These are phyloP conservation scores for Emericellopsis atlantica DNA, from an alignment of 2,329 filamentous ascomycete genomes.

Conservation along the genomic window DNA sequence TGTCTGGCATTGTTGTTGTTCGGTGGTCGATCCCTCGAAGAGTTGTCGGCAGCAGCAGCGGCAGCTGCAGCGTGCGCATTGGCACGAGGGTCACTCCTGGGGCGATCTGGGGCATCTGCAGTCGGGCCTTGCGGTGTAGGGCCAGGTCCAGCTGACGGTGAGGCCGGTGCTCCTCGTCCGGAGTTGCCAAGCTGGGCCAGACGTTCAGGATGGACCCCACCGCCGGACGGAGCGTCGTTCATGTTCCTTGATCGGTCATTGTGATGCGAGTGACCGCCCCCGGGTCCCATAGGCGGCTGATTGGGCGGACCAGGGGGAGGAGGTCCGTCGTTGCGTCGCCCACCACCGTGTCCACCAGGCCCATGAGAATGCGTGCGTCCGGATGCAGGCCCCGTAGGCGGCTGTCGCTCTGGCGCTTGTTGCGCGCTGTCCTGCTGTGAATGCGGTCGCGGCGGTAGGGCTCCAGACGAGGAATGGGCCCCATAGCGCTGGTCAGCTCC, in stretches of 20 bases:
- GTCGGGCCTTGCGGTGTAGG: conserved; percentile 10
- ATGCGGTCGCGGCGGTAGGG: too few relatives aligned
- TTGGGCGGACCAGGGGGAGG: conserved; percentile 12
- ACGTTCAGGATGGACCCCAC: conserved; percentile 36
- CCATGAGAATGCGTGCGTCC: too few relatives aligned
- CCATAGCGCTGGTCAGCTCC: conserved; percentile 29
- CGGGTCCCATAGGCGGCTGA: too few relatives aligned
- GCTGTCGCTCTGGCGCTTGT: not conserved
- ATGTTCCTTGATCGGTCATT: conserved; percentile 7
- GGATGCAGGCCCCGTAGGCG: conserved; percentile 1
- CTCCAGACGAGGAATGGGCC: conserved; percentile 19
- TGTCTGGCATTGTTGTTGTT: conserved; percentile 23
- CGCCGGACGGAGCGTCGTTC: conserved; percentile 4
- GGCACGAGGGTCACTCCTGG: conserved; percentile 3
- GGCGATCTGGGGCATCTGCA: conserved; percentile 17
- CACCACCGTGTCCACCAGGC: conserved; percentile 6
- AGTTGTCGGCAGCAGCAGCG: not conserved
- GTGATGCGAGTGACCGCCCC: too few relatives aligned
- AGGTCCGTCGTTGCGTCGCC: conserved; percentile 23
- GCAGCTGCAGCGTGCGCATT: not conserved
- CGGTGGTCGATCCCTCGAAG: conserved; percentile 9
- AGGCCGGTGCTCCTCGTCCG: conserved; percentile 4
- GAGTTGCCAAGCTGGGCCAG: conserved; percentile 29
- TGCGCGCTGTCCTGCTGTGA: too few relatives aligned
- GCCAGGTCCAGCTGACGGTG: conserved; percentile 16